Base-by-base conservation (phyloP, 139 green algal species). In the Gonium pectorale region DNA sequence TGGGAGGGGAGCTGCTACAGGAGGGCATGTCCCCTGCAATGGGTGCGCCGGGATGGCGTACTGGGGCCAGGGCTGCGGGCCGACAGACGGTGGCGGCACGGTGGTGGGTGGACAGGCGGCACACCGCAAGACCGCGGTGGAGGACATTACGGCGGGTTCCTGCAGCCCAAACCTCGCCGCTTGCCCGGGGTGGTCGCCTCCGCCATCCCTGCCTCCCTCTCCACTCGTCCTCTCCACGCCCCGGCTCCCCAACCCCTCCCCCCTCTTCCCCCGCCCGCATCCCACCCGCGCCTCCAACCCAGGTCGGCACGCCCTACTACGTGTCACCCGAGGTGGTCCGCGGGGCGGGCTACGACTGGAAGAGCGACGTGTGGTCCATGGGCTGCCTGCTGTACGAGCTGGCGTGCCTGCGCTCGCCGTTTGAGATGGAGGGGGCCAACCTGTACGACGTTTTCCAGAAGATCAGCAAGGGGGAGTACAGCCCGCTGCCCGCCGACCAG, bases 241-340 rank as follows among this genome's bases (percentile, higher is more conserved):
- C n/a, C n/a, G n/a, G n/a, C n/a, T n/a, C n/a, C n/a, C n/a, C n/a
- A n/a, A n/a, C 5, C 4, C 60, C n/a, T 31, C 5, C 4, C 60
- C 29, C 29, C 59, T 9, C 11, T 40, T 31, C 60, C 1, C n/a
- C 60, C n/a, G 60, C 60, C 60, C n/a, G n/a, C 60, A 26, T 21
- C 60, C n/a, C n/a, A 6, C n/a, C n/a, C n/a, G 5, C n/a, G 11
- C 3, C 27, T n/a, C n/a, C 69, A 22, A 1, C 73, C 7, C 89
- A 93, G 89, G 90, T 93, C 5, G 91, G 91, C 44, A 94, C 91
- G 22, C 91, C 91, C 4, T 94, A 92, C 85, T 94, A 94, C 86
- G 87, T 93, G 33, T 93, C 89, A 0, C 91, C 91, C 19, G 91
- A 94, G 87, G 89, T 92, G 19, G 87, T 94, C 4, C 79, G 84